Percentiles rank a stretch among this genome's conserved stretches.
Evolutionary conservation across 768 basidiomycete genomes (phyloP).

Genomic region (Lactarius hatsudake): DNA sequence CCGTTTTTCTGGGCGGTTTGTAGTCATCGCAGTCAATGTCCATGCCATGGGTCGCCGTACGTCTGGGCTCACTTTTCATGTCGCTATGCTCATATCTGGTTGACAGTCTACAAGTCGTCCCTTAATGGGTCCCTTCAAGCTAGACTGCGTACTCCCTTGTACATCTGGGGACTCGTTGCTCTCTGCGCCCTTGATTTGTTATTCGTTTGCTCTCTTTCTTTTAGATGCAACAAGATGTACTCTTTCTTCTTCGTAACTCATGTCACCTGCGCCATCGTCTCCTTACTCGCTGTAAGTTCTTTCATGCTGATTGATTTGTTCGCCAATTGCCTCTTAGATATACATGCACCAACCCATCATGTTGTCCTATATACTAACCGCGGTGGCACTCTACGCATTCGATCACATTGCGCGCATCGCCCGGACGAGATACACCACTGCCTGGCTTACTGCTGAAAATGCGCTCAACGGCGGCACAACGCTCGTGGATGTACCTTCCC

Average conservation of each 20-base stretch:
- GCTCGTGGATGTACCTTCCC: conserved; percentile 43
- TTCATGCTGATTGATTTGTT: neutral
- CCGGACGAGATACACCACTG: conserved; percentile 46
- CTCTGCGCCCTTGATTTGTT: conserved; percentile 39
- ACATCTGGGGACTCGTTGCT: conserved; percentile 35
- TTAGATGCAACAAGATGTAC: conserved; percentile 42
- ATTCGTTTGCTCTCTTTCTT: conserved; percentile 39
- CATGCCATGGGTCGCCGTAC: conserved; percentile 44
- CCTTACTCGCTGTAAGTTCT: conserved; percentile 34
- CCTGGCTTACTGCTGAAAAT: conserved; percentile 44
- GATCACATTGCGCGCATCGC: conserved; percentile 47
- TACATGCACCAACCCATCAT: conserved; percentile 27
- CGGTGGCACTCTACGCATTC: conserved; percentile 40
- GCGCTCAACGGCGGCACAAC: conserved; percentile 43
- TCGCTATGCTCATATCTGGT: neutral
- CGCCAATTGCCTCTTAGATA: conserved; percentile 22
- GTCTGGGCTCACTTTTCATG: conserved; percentile 14
- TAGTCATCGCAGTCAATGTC: conserved; percentile 42
- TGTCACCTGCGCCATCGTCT: conserved; percentile 41
- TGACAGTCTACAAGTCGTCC: conserved; percentile 12
- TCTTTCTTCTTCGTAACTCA: conserved; percentile 46
- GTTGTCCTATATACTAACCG: conserved; percentile 44
- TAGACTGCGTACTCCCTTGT: neutral
- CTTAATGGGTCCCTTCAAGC: neutral
- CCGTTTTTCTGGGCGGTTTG: conserved; percentile 47